Conservation (phyloP, 192 early-diverging fungal species). For the Cetraspora pellucida region DNA sequence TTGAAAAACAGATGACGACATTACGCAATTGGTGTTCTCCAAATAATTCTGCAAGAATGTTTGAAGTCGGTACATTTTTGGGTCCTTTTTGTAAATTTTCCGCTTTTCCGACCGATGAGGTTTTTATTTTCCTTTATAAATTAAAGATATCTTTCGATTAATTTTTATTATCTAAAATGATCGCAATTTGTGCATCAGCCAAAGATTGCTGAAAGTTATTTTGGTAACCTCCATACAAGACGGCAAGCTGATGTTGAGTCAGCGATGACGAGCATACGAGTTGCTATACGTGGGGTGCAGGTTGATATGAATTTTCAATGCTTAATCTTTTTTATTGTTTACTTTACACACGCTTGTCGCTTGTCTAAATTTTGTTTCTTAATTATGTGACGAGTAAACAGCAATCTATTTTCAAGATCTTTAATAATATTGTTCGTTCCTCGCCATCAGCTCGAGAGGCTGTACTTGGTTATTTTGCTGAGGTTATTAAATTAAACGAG, state of each 20-base stretch:
- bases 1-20: constrained; percentile 31
- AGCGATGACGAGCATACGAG: constrained; percentile 59
- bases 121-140: background rate
- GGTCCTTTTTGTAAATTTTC: constrained; percentile 72
- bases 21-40: constrained; percentile 60
- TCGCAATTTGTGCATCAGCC: constrained; percentile 42
- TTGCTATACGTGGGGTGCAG: constrained; percentile 61
- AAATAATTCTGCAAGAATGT: constrained; percentile 49
- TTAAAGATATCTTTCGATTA: background rate
- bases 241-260: constrained; percentile 55
- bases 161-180: constrained; percentile 4
- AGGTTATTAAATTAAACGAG: constrained; percentile 64
- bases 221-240: constrained; percentile 57
- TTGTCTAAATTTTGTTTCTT: background rate
- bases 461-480: constrained; percentile 69
- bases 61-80: constrained; percentile 70
- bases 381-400: background rate
- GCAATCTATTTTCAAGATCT: constrained; percentile 50
- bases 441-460: constrained; percentile 56
- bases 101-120: constrained; percentile 54
- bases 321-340: background rate
- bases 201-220: constrained; percentile 48
- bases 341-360: background rate
- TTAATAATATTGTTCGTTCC: constrained; percentile 70
- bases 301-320: constrained; percentile 12